A percentile compares a stretch with the other conserved stretches of the same genome.
These are phyloP conservation scores for Canariomyces notabilis DNA, from an alignment of 2,329 filamentous ascomycete species.

Conservation along the genomic window DNA sequence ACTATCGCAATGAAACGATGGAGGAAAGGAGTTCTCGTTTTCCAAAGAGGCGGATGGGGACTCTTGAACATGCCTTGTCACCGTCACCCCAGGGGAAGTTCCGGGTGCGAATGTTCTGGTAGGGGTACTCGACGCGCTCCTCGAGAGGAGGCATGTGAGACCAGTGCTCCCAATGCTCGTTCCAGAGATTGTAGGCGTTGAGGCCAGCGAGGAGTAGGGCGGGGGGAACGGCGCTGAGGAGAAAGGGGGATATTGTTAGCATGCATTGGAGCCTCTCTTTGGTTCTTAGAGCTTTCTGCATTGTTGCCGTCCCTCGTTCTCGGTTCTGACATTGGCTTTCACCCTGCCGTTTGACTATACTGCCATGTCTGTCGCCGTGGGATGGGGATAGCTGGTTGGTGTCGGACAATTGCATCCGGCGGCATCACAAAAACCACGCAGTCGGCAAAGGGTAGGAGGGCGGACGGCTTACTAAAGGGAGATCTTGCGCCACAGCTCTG, in stretches of 20 bases:
- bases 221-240: slow-evolving; percentile 66
- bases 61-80: slow-evolving; percentile 81
- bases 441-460: slow-evolving; percentile 1
- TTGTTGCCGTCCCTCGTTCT: not conserved
- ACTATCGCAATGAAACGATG: not conserved
- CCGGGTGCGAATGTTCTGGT: slow-evolving; percentile 96
- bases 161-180: slow-evolving; percentile 97
- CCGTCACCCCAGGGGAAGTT: slow-evolving; percentile 94
- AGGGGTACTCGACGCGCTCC: slow-evolving; percentile 89
- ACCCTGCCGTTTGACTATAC: not conserved
- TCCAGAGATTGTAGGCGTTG: slow-evolving; percentile 91
- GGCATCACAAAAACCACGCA: slow-evolving; percentile 20
- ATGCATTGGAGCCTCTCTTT: not conserved
- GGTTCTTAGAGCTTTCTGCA: not conserved
- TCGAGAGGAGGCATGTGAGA: slow-evolving; percentile 77
- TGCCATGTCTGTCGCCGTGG: not conserved
- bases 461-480: slow-evolving; percentile 76
- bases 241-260: not conserved
- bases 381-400: not conserved
- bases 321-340: not conserved
- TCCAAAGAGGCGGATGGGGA: too few species aligned
- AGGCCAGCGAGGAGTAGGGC: slow-evolving; percentile 63
- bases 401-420: not conserved
- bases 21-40: not conserved
- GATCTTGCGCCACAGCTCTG: slow-evolving; percentile 93